phyloP scores from a whole-genome alignment of 805 yeast genomes.

The Hanseniaspora guilliermondii region DNA sequence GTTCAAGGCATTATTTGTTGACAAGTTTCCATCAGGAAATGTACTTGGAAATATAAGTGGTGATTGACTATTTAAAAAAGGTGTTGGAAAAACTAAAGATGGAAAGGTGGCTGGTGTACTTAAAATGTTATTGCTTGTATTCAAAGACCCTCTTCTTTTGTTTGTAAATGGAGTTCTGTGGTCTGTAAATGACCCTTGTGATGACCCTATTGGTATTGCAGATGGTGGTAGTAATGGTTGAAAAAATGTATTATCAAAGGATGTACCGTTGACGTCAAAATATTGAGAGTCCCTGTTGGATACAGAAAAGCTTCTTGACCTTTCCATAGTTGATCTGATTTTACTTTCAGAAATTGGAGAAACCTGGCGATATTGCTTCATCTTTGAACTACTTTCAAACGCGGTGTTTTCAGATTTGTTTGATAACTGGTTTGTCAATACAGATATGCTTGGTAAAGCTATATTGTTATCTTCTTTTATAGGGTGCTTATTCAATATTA shows the following conservation, averaged over 20 bases:
- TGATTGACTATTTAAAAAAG: neutral
- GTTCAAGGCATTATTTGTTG: neutral
- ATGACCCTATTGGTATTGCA: neutral
- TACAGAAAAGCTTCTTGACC: neutral
- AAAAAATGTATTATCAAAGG: neutral
- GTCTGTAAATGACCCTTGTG: neutral
- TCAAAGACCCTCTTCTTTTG: neutral
- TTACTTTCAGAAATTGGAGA: slow-evolving; percentile 5
- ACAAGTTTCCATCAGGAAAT: neutral
- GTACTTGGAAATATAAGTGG: neutral
- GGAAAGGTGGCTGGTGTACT: neutral
- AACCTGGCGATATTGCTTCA: neutral
- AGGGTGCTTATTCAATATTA: neutral
- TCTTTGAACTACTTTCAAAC: neutral
- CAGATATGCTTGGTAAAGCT: neutral
- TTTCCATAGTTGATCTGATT: slow-evolving; percentile 1
- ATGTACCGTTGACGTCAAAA: neutral
- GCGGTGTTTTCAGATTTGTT: neutral
- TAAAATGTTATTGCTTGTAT: neutral
- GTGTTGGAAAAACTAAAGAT: neutral
- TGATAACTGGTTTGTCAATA: neutral
- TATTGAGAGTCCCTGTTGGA: neutral
- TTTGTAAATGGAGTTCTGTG: neutral
- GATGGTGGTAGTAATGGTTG: slow-evolving; percentile 1
- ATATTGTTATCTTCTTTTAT: neutral